A percentile compares a stretch with the other conserved stretches of the same genome.
These are phyloP conservation scores for Penicillium subrubescens DNA, from an alignment of 495 filamentous ascomycete species.

Conservation along the genomic window DNA sequence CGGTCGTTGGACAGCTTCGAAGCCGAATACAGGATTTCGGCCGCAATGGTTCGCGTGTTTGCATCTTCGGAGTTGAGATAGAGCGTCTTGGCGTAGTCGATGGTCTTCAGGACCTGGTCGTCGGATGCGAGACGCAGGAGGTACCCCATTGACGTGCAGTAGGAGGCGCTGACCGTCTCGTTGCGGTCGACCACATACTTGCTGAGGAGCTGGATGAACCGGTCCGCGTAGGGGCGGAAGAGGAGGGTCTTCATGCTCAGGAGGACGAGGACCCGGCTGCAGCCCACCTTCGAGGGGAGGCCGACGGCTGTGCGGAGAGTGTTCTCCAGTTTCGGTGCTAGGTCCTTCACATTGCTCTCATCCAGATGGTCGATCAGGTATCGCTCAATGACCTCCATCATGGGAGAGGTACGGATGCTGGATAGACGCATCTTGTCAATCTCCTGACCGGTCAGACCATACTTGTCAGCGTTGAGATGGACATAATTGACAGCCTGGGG, in stretches of 20 bases:
- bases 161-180: constrained; percentile 83
- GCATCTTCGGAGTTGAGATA: constrained; percentile 84
- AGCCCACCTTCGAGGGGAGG: constrained; percentile 90
- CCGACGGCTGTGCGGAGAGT: constrained; percentile 84
- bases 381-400: constrained; percentile 91
- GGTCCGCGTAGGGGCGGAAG: constrained; percentile 75
- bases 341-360: constrained; percentile 66
- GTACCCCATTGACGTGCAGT: constrained; percentile 85
- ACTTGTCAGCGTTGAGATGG: constrained; percentile 85
- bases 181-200: constrained; percentile 86
- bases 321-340: constrained; percentile 70
- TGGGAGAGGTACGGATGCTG: constrained; percentile 81
- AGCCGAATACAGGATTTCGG: constrained; percentile 74
- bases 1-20: constrained; percentile 88
- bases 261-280: constrained; percentile 81
- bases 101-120: constrained; percentile 66
- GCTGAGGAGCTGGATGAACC: constrained; percentile 73
- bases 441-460: constrained; percentile 75
- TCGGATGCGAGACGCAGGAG: constrained; percentile 73
- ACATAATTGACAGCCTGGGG: constrained; percentile 86
- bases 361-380: constrained; percentile 83
- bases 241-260: constrained; percentile 74
- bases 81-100: constrained; percentile 64
- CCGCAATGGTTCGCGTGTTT: constrained; percentile 68
- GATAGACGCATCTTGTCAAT: constrained; percentile 83